Conservation (phyloP, 139 green algal genomes). For the Chlamydomonas sp. region DNA sequence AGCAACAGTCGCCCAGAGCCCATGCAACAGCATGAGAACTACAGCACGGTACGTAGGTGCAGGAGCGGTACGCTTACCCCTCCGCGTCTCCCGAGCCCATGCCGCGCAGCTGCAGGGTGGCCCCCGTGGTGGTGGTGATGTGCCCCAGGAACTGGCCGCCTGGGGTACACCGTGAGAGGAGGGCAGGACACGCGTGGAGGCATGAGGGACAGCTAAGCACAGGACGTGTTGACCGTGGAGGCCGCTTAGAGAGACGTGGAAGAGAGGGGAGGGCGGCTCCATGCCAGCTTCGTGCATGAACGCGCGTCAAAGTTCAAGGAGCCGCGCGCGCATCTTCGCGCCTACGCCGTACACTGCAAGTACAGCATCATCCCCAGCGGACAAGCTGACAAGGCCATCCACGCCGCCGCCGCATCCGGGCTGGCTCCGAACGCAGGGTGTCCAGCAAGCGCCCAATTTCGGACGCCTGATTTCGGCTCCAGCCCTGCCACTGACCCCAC, state of each 20-base stretch:
- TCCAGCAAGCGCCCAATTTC: not conserved
- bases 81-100: constrained; percentile 35
- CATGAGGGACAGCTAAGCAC: not conserved
- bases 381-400: not conserved
- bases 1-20: not conserved
- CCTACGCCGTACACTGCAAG: too few species aligned
- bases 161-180: not conserved
- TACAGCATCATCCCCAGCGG: too few species aligned
- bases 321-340: not conserved
- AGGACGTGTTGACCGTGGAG: not conserved
- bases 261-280: too few species aligned
- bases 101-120: constrained; percentile 38
- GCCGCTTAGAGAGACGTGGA: not conserved
- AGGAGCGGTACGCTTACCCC: constrained; percentile 2
- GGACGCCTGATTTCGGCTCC: not conserved
- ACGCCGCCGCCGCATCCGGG: not conserved
- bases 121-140: constrained; percentile 30
- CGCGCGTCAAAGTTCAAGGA: not conserved
- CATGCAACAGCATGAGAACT: not conserved
- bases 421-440: not conserved
- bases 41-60: not conserved
- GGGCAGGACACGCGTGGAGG: not conserved
- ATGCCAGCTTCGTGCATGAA: not conserved
- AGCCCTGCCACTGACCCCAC: constrained; percentile 10
- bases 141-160: constrained; percentile 38